A percentile compares a stretch with the other conserved stretches of the same genome.
These are phyloP conservation scores for Hypoxylon sp. DNA, from an alignment of 2,329 filamentous ascomycete species.

Conservation along the genomic window DNA sequence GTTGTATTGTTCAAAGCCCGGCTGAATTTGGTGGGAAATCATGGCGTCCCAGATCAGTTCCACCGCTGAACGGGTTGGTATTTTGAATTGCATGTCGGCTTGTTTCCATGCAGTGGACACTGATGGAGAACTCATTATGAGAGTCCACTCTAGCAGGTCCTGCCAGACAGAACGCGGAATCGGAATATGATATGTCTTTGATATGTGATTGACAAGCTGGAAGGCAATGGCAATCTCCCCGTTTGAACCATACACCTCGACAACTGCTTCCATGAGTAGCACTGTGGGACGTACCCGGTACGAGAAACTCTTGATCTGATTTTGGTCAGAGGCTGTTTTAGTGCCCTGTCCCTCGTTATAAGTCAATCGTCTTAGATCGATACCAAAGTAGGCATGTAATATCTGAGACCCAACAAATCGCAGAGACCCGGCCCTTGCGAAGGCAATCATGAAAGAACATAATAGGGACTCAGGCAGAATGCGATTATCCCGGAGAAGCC, in stretches of 20 bases:
- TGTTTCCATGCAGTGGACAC: constrained; percentile 57
- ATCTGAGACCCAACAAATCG: constrained; percentile 53
- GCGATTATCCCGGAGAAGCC: constrained; percentile 49
- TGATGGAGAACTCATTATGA: constrained; percentile 65
- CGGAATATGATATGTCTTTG: constrained; percentile 69
- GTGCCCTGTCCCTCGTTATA: not conserved
- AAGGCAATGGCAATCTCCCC: constrained; percentile 72
- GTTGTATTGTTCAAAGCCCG: constrained; percentile 68
- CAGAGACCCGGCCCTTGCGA: constrained; percentile 58
- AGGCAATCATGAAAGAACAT: constrained; percentile 60
- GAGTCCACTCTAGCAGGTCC: constrained; percentile 77
- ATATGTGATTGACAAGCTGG: constrained; percentile 73
- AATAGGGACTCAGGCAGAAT: constrained; percentile 58
- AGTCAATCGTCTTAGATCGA: constrained; percentile 41
- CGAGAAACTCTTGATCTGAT: not conserved
- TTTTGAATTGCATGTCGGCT: constrained; percentile 51
- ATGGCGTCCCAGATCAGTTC: constrained; percentile 71
- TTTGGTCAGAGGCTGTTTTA: not conserved
- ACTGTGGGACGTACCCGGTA: constrained; percentile 64
- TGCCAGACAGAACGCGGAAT: constrained; percentile 74
- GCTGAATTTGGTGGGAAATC: constrained; percentile 69
- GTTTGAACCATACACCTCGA: constrained; percentile 77
- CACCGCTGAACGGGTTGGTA: constrained; percentile 62
- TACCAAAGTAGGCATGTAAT: constrained; percentile 51
- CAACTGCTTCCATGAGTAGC: constrained; percentile 74